Conservation (phyloP, 352 stramenopile genomes). For the Phytophthora idaei region DNA sequence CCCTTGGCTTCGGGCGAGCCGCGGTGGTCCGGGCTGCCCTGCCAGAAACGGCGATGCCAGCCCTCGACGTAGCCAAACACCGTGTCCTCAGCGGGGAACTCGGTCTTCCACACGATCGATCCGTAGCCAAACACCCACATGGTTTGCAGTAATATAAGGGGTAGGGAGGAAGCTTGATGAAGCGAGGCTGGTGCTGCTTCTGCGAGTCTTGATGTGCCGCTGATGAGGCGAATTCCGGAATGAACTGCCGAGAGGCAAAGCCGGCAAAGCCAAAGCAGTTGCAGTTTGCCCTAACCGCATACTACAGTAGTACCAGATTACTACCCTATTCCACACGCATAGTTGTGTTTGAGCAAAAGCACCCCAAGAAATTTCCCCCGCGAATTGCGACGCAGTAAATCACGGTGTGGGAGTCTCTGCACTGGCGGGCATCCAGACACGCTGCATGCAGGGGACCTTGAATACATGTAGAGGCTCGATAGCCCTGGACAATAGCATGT, state of each 20-base stretch:
- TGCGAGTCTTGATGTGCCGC: slow-evolving; percentile 22
- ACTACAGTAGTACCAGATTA: neutral
- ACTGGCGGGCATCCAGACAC: slow-evolving; percentile 5
- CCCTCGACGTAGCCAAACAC: slow-evolving; percentile 82
- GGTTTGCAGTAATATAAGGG: slow-evolving; percentile 9
- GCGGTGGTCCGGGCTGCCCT: slow-evolving; percentile 88
- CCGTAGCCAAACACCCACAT: slow-evolving; percentile 90
- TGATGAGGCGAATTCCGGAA: slow-evolving; percentile 37
- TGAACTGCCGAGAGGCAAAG: slow-evolving; percentile 20
- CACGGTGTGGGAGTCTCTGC: slow-evolving; percentile 2
- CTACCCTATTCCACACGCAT: slow-evolving; percentile 7
- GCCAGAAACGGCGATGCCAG: slow-evolving; percentile 90
- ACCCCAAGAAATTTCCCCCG: slow-evolving; percentile 31
- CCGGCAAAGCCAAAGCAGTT: neutral
- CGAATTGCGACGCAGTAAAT: slow-evolving; percentile 19
- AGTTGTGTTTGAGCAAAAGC: slow-evolving; percentile 27
- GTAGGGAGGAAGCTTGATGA: neutral
- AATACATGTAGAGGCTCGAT: neutral
- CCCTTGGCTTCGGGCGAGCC: slow-evolving; percentile 76
- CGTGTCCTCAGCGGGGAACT: slow-evolving; percentile 68
- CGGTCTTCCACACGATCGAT: slow-evolving; percentile 85
- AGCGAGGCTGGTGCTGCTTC: neutral
- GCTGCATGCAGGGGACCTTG: slow-evolving; percentile 9
- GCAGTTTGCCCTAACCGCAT: slow-evolving; percentile 18
- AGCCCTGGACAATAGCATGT: neutral